phyloP scores from a whole-genome alignment of 495 filamentous ascomycete genomes.

The Neurospora africana region DNA sequence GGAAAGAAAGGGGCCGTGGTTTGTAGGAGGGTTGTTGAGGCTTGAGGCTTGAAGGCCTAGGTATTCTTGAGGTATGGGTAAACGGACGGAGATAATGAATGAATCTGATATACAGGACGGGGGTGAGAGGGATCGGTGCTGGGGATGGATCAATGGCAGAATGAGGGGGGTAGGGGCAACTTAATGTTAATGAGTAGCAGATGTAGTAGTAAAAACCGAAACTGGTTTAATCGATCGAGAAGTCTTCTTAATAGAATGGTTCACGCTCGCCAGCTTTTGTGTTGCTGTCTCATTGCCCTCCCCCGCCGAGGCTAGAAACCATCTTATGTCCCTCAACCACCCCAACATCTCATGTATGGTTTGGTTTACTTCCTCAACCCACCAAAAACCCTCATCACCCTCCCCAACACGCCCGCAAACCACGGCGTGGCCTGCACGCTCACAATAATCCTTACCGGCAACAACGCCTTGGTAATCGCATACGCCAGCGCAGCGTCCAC shows the following conservation, averaged over 20 bases:
- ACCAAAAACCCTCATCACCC: background rate
- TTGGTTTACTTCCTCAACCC: background rate
- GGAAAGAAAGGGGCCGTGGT: background rate
- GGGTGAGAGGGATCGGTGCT: constrained; percentile 4
- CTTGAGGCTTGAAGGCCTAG: background rate
- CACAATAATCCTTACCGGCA: constrained; percentile 62
- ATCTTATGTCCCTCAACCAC: background rate
- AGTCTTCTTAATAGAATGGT: background rate
- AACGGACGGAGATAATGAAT: background rate
- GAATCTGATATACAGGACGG: background rate
- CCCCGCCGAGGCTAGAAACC: background rate
- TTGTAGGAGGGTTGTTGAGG: background rate
- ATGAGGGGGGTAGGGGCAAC: background rate
- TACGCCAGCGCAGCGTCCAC: constrained; percentile 76
- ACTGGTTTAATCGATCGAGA: background rate
- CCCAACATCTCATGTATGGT: background rate
- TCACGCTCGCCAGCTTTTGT: background rate
- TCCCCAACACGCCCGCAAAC: constrained; percentile 61
- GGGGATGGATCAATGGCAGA: background rate
- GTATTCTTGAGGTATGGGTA: background rate
- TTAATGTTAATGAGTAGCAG: background rate
- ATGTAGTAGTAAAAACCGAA: background rate
- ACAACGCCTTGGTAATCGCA: constrained; percentile 71
- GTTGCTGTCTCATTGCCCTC: background rate
- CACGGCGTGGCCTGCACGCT: constrained; percentile 90